These are phyloP conservation scores for Hylodesmum podocarpum DNA, from an alignment of 306 rosid species.

Conservation along the genomic window DNA sequence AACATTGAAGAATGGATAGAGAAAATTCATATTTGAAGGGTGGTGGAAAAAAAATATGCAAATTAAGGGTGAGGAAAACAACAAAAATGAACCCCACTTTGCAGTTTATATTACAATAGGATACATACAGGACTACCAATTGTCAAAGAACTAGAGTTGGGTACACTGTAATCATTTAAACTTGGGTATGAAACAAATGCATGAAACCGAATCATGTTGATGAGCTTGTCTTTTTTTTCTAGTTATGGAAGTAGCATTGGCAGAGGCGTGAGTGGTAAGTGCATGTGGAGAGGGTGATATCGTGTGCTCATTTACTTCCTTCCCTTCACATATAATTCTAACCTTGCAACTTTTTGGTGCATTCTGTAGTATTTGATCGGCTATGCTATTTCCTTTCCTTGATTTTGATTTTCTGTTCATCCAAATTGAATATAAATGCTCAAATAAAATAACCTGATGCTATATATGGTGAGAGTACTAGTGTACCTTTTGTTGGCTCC, in stretches of 20 bases:
- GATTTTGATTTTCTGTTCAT: conserved; percentile 61
- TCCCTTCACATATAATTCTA: conserved; percentile 70
- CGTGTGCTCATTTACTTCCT: conserved; percentile 38
- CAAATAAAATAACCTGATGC: not conserved
- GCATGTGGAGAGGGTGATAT: not conserved
- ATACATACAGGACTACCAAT: too few relatives aligned
- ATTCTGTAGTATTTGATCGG: conserved; percentile 51
- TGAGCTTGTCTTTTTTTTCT: conserved; percentile 8
- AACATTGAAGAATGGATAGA: not conserved
- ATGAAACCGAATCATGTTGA: conserved; percentile 42
- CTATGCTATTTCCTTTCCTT: conserved; percentile 60
- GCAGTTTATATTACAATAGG: not conserved
- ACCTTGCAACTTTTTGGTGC: conserved; percentile 61
- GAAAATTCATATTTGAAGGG: not conserved
- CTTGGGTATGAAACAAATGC: conserved; percentile 62
- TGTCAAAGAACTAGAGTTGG: not conserved
- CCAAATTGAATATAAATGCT: not conserved
- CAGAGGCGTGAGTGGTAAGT: conserved; percentile 22
- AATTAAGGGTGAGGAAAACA: not conserved
- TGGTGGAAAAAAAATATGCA: not conserved
- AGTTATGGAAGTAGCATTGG: conserved; percentile 20
- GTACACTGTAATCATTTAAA: not conserved
- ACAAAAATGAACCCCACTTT: not conserved
- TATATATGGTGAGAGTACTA: not conserved
- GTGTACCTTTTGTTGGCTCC: conserved; percentile 67